phyloP scores from a whole-genome alignment of 805 yeast genomes.

The Kluyveromyces wickerhamii region DNA sequence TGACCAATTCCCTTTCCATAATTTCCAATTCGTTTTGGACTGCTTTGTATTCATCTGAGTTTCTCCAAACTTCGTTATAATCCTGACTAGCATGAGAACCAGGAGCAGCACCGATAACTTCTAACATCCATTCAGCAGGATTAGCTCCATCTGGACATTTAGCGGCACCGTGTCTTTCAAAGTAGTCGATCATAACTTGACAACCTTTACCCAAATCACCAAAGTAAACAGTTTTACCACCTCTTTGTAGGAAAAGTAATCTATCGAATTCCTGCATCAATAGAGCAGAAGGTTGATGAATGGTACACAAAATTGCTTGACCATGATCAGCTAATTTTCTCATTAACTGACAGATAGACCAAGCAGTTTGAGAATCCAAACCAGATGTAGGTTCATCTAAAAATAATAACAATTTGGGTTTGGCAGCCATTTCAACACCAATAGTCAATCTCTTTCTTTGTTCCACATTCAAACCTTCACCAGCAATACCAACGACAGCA shows the following conservation, averaged over 20 bases:
- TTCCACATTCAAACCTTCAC: conserved; percentile 63
- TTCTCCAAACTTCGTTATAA: conserved; percentile 70
- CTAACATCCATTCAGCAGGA: conserved; percentile 91
- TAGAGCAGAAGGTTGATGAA: conserved; percentile 72
- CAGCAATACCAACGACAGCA: conserved; percentile 73
- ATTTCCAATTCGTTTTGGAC: conserved; percentile 51
- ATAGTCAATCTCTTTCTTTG: conserved; percentile 61
- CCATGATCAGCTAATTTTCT: conserved; percentile 63
- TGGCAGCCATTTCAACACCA: conserved; percentile 67
- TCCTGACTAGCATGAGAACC: conserved; percentile 68
- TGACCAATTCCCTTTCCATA: conserved; percentile 55
- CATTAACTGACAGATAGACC: conserved; percentile 63
- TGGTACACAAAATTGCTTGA: conserved; percentile 68
- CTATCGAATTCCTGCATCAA: conserved; percentile 62
- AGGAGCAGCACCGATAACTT: conserved; percentile 77
- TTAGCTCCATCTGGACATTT: conserved; percentile 63
- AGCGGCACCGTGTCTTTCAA: conserved; percentile 57
- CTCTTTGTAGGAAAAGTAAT: conserved; percentile 56
- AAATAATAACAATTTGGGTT: conserved; percentile 53
- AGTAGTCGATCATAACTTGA: conserved; percentile 50
- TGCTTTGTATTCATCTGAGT: conserved; percentile 52
- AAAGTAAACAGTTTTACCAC: conserved; percentile 75
- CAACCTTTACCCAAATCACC: conserved; percentile 67
- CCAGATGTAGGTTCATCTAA: conserved; percentile 74
- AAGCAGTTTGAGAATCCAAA: conserved; percentile 55